These are phyloP conservation scores for Arbutus unedo DNA, from an alignment of 148 eudicot genomes.

Conservation along the genomic window DNA sequence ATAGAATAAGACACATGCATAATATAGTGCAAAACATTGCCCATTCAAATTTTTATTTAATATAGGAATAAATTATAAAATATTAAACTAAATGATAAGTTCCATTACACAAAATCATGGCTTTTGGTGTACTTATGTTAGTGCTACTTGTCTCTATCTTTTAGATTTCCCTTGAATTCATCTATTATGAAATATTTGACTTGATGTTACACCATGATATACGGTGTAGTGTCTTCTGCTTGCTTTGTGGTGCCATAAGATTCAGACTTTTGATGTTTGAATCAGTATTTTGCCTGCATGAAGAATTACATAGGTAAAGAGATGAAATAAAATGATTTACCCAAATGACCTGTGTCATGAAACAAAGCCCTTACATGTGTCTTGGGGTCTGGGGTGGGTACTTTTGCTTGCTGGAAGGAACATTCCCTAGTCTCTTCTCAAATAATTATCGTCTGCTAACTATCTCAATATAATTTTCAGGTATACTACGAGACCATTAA, in stretches of 20 bases:
- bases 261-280: not conserved
- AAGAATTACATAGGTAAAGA: not conserved
- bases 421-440: not conserved
- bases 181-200: not conserved
- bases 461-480: slow-evolving; percentile 31
- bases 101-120: too few relatives aligned
- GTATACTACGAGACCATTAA: slow-evolving; percentile 52
- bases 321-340: not conserved
- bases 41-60: too few relatives aligned
- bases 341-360: not conserved
- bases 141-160: not conserved
- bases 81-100: too few relatives aligned
- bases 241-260: not conserved
- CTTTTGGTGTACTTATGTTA: not conserved
- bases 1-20: too few relatives aligned
- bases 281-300: not conserved
- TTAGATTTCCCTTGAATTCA: not conserved
- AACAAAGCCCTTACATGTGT: not conserved
- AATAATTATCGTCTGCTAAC: slow-evolving; percentile 5
- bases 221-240: not conserved
- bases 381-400: not conserved
- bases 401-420: slow-evolving; percentile 7
- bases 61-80: too few relatives aligned
- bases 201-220: not conserved
- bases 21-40: too few relatives aligned